A percentile compares a stretch with the other conserved stretches of the same genome.
Evolutionary conservation across 352 stramenopile genomes (phyloP).

Genomic region (Pythium phragmitis): DNA sequence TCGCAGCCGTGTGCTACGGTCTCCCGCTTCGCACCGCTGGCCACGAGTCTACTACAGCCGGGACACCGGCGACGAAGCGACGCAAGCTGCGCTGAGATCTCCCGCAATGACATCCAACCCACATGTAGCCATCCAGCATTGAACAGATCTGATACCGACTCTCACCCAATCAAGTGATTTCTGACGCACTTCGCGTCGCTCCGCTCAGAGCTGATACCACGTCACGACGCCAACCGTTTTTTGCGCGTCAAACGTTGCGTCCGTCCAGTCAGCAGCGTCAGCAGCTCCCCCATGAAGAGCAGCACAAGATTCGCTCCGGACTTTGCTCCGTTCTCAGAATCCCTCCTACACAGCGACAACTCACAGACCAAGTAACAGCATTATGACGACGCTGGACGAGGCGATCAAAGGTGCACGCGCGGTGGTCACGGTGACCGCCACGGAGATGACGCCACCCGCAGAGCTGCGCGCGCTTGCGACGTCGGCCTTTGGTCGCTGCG

Average conservation of each 20-base stretch:
- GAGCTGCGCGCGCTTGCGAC: slow-evolving; percentile 26
- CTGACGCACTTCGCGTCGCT: slow-evolving; percentile 24
- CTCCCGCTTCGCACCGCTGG: slow-evolving; percentile 66
- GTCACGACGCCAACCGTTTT: slow-evolving; percentile 20
- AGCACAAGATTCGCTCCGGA: slow-evolving; percentile 12
- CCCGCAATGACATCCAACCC: neutral
- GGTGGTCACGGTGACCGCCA: neutral
- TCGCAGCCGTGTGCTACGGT: slow-evolving; percentile 95
- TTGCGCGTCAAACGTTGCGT: slow-evolving; percentile 26
- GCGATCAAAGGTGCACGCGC: slow-evolving; percentile 24
- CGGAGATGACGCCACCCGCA: slow-evolving; percentile 2
- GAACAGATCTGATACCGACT: slow-evolving; percentile 10
- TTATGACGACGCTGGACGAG: slow-evolving; percentile 14
- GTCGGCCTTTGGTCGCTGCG: slow-evolving; percentile 65
- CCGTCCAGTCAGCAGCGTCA: slow-evolving; percentile 16
- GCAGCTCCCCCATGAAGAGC: neutral
- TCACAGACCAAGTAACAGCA: neutral
- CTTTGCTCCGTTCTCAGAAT: neutral
- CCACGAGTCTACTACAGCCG: no score
- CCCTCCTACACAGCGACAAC: neutral
- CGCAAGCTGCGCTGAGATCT: slow-evolving; percentile 12
- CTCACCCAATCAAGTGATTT: slow-evolving; percentile 4
- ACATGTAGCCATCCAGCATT: slow-evolving; percentile 15
- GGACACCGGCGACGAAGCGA: slow-evolving; percentile 8
- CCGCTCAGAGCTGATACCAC: slow-evolving; percentile 25